Evolutionary conservation across 1,284 basidiomycete genomes (phyloP).

Genomic region (Leccinum pallidistipes): DNA sequence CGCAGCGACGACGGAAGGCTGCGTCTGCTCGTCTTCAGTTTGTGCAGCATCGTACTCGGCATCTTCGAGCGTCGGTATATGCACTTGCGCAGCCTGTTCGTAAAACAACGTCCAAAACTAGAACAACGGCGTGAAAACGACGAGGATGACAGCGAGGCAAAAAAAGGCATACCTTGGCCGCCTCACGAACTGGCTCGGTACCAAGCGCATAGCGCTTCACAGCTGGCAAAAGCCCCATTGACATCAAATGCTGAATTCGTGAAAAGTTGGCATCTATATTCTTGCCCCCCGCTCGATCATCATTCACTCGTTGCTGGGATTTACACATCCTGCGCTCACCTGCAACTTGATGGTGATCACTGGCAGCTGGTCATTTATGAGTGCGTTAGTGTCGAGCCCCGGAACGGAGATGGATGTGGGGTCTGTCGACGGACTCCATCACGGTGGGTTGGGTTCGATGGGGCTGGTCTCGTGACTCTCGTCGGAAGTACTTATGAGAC

Average conservation of each 20-base stretch:
- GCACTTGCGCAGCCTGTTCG: slow-evolving; percentile 86
- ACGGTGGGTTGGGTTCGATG: slow-evolving; percentile 50
- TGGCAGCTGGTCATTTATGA: slow-evolving; percentile 88
- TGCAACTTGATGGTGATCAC: slow-evolving; percentile 87
- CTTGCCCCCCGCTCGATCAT: slow-evolving; percentile 40
- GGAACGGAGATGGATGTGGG: slow-evolving; percentile 66
- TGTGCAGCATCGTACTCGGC: slow-evolving; percentile 57
- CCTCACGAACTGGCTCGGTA: slow-evolving; percentile 85
- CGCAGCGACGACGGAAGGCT: slow-evolving; percentile 23
- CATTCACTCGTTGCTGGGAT: slow-evolving; percentile 3
- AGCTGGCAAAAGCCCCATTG: slow-evolving; percentile 79
- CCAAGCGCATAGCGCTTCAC: slow-evolving; percentile 87
- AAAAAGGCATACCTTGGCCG: slow-evolving; percentile 63
- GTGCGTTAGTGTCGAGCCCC: slow-evolving; percentile 73
- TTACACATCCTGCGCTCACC: slow-evolving; percentile 38
- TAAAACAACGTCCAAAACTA: slow-evolving; percentile 98
- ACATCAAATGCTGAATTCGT: slow-evolving; percentile 84
- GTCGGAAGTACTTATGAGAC: slow-evolving; percentile 5
- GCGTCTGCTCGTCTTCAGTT: slow-evolving; percentile 44
- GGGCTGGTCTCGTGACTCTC: slow-evolving; percentile 25
- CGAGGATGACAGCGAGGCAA: neutral
- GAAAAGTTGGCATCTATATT: slow-evolving; percentile 95
- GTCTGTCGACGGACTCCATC: slow-evolving; percentile 66
- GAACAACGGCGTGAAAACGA: neutral
- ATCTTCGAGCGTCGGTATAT: slow-evolving; percentile 72